Conservation (phyloP, 495 filamentous ascomycete species). For the Aspergillus homomorphus region DNA sequence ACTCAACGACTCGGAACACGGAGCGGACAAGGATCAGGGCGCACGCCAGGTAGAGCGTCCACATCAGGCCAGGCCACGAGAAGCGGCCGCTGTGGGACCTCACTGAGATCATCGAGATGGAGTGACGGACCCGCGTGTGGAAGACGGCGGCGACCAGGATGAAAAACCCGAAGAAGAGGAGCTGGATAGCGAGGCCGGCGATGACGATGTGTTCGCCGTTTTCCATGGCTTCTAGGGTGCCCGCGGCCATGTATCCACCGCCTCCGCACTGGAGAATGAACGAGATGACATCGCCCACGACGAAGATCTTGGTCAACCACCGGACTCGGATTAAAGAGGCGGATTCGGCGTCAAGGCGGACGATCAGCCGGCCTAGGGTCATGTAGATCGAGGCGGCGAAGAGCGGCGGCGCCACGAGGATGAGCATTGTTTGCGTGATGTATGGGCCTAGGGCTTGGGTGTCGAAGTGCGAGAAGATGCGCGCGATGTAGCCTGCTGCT, state of each 20-base stretch:
- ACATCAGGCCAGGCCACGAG: slow-evolving; percentile 50
- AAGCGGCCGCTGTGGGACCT: slow-evolving; percentile 9
- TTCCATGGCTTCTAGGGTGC: background rate
- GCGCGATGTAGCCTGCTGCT: slow-evolving; percentile 22
- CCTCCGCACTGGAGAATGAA: slow-evolving; percentile 24
- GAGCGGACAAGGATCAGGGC: slow-evolving; percentile 57
- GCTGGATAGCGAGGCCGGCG: slow-evolving; percentile 2
- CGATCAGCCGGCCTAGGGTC: slow-evolving; percentile 50
- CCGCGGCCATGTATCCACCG: background rate
- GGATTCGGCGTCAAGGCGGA: slow-evolving; percentile 35
- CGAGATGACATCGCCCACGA: slow-evolving; percentile 27
- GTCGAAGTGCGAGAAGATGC: slow-evolving; percentile 28
- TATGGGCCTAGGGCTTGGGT: slow-evolving; percentile 25
- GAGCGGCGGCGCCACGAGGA: slow-evolving; percentile 36
- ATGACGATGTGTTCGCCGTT: background rate
- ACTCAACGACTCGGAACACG: slow-evolving; percentile 62
- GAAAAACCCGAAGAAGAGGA: slow-evolving; percentile 1
- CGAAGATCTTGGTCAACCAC: slow-evolving; percentile 29
- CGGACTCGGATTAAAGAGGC: slow-evolving; percentile 15
- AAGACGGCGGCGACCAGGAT: background rate
- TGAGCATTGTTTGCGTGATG: slow-evolving; percentile 33
- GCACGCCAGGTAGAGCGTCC: slow-evolving; percentile 50
- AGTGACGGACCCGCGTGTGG: background rate
- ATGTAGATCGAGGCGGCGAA: slow-evolving; percentile 57
- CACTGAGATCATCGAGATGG: slow-evolving; percentile 4